Evolutionary conservation across 768 basidiomycete species (phyloP).

Genomic region (Astraeus odoratus): DNA sequence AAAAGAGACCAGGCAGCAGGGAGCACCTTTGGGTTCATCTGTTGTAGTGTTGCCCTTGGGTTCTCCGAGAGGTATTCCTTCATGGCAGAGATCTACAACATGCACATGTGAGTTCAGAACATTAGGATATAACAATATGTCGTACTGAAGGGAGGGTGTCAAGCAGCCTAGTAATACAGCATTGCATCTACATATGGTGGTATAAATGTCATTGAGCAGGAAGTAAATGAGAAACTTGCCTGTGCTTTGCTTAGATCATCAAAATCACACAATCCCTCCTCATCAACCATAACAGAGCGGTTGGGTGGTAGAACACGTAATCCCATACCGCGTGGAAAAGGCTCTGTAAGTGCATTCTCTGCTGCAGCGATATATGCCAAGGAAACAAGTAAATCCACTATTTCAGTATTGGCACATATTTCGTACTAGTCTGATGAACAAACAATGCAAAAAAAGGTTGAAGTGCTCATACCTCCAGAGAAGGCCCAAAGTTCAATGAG

Average conservation of each 20-base stretch:
- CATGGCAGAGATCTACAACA: slow-evolving; percentile 45
- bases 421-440: slow-evolving; percentile 53
- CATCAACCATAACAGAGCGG: neutral
- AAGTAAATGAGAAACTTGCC: slow-evolving; percentile 22
- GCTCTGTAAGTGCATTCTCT: slow-evolving; percentile 48
- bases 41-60: slow-evolving; percentile 46
- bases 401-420: slow-evolving; percentile 54
- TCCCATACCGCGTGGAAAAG: slow-evolving; percentile 53
- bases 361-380: slow-evolving; percentile 51
- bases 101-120: neutral
- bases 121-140: neutral
- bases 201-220: neutral
- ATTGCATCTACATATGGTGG: slow-evolving; percentile 41
- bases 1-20: slow-evolving; percentile 62
- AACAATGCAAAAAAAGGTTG: neutral
- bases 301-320: slow-evolving; percentile 39
- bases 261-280: slow-evolving; percentile 44
- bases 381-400: slow-evolving; percentile 64
- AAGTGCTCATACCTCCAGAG: slow-evolving; percentile 46
- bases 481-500: slow-evolving; percentile 54
- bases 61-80: slow-evolving; percentile 49
- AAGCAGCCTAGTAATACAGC: slow-evolving; percentile 36
- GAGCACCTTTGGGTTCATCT: slow-evolving; percentile 40
- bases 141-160: slow-evolving; percentile 42
- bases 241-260: slow-evolving; percentile 35